Percentiles rank a stretch among this genome's conserved stretches.
These are phyloP conservation scores for Phytophthora pinifolia DNA, from an alignment of 352 stramenopile genomes.

Conservation along the genomic window DNA sequence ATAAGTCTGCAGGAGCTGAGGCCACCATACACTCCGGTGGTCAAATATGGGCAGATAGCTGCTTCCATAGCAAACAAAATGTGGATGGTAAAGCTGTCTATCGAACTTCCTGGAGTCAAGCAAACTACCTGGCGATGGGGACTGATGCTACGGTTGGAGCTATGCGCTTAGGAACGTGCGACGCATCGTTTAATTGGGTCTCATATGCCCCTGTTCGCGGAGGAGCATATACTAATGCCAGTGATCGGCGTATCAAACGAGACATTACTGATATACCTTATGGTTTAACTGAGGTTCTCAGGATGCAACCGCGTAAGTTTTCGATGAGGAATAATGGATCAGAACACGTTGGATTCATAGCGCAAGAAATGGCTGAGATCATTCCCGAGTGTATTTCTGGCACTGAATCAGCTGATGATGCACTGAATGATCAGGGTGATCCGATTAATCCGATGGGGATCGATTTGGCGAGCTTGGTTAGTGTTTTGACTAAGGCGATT, in stretches of 20 bases:
- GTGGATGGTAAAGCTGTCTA: neutral
- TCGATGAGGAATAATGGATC: too few species aligned
- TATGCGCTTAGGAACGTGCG: neutral
- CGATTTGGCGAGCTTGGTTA: neutral
- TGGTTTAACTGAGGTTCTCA: neutral
- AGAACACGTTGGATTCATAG: too few species aligned
- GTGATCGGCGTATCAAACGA: neutral
- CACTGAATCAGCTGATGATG: neutral
- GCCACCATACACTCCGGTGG: too few species aligned
- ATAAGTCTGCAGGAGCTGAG: too few species aligned
- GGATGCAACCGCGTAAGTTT: too few species aligned
- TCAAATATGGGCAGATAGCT: neutral
- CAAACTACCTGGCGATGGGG: neutral
- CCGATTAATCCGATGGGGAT: neutral
- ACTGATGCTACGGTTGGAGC: neutral
- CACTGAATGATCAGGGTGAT: neutral
- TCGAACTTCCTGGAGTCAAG: neutral
- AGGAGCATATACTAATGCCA: slow-evolving; percentile 1
- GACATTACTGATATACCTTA: neutral
- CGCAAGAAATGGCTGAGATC: neutral
- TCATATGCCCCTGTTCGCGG: neutral
- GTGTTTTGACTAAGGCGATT: neutral
- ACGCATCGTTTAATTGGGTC: neutral
- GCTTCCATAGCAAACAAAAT: neutral
- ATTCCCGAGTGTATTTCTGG: neutral